phyloP scores from a whole-genome alignment of 2,329 filamentous ascomycete species.

The Raffaelea deltoideospora region DNA sequence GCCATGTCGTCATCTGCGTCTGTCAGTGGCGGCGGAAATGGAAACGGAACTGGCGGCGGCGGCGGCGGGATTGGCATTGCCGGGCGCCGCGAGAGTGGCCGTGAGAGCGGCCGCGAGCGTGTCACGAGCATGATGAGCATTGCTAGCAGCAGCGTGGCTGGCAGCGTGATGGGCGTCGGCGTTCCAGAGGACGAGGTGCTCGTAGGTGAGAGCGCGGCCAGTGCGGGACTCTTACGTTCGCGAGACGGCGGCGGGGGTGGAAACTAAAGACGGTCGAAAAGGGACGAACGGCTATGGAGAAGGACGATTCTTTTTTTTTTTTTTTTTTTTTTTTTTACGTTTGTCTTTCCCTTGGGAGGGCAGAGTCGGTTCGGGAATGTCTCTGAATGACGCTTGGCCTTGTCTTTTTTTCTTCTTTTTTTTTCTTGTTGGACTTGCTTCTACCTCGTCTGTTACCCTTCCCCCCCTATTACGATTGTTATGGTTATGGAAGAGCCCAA shows the following conservation, averaged over 20 bases:
- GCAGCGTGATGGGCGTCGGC: conserved; percentile 33
- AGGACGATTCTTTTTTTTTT: not conserved
- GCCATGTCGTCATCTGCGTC: conserved; percentile 11
- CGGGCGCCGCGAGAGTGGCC: conserved; percentile 25
- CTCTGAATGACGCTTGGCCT: not conserved
- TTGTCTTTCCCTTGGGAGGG: not conserved
- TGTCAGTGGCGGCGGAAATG: conserved; percentile 16
- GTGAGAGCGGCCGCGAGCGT: conserved; percentile 26
- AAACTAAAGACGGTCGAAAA: not conserved
- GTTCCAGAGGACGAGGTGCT: conserved; percentile 44
- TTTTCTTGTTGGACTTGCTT: not conserved
- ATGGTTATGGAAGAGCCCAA: too few species aligned
- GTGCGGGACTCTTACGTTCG: conserved; percentile 25
- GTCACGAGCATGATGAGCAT: conserved; percentile 29
- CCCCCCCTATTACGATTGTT: too few species aligned
- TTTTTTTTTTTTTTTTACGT: not conserved
- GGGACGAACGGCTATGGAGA: not conserved
- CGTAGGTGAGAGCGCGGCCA: conserved; percentile 48
- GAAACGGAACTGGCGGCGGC: conserved; percentile 9
- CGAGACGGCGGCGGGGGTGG: not conserved
- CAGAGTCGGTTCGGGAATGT: too few species aligned
- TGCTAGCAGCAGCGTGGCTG: conserved; percentile 20
- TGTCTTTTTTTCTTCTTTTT: not conserved
- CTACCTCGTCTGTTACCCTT: not conserved
- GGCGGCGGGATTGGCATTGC: conserved; percentile 29